Base-by-base conservation (phyloP, 176 grass and related monocot genomes). In the Hordeum vulgare region DNA sequence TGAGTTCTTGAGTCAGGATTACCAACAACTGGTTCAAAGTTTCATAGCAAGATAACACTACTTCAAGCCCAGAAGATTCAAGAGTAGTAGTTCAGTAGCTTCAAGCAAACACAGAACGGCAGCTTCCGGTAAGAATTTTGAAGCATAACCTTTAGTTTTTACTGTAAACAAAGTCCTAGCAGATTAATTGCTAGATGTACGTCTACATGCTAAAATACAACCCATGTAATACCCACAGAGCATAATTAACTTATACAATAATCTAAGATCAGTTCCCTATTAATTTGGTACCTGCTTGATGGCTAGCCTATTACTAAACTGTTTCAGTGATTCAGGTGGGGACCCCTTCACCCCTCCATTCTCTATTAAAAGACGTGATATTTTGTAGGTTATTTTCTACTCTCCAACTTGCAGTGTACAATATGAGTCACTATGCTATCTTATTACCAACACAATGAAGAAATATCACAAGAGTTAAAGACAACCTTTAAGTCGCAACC, bases 401-500 rank as follows among this genome's bases (percentile, higher is more conserved):
- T 26, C 21, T 23, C 80, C 26, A 5, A n/a, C 12, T 75, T 75
- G 24, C 14, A 9, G 20, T 78, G 61, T 45, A 64, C 36, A 64
- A 27, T 71, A 61, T 28, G 3, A 28, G 4, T 33, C 4, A 24
- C 21, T 80, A 58, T 53, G 58, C 14, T 83, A 36, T 63, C 34
- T 82, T 78, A 51, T 17, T 61, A 57, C 65, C 12, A 6, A 56
- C n/a, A 71, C 6, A 65, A 63, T 23, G 81, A 68, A 17, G 9
- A 49, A 71, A 26, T 71, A 45, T 6, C 6, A 27, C 1, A 72
- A 31, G 81, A 81, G 66, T 42, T 35, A 54, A 57, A 81, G 71
- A 47, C 25, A 33, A 98, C 96, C 96, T 95, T 91, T 91, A 83
- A 98, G 89, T 54, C 91, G 93, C 58, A 95, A 88, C 96, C 96